Evolutionary conservation across 164 flowering plant species (phyloP).

Genomic region (Cinnamomum micranthum): DNA sequence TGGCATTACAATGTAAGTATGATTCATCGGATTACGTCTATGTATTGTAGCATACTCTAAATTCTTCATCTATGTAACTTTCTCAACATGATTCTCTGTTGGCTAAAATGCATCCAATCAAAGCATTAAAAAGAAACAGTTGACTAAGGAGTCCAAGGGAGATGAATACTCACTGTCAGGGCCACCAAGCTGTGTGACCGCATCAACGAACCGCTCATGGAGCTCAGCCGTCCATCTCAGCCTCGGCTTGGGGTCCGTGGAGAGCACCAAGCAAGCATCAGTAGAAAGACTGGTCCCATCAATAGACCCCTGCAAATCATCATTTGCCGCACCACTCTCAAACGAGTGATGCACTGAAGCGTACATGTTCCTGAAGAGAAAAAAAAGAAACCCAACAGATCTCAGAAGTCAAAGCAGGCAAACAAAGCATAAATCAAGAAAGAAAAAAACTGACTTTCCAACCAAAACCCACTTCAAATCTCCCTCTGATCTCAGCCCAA

Average conservation of each 20-base stretch:
- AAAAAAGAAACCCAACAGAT: no score
- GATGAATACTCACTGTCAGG: conserved; percentile 38
- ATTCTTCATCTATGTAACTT: no score
- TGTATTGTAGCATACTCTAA: neutral
- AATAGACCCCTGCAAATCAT: conserved; percentile 14
- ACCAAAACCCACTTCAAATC: no score
- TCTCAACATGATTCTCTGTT: neutral
- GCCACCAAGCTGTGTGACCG: conserved; percentile 53
- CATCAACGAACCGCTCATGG: conserved; percentile 50
- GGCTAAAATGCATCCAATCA: neutral
- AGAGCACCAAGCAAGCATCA: conserved; percentile 49
- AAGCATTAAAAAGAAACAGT: neutral
- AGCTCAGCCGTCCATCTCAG: conserved; percentile 56
- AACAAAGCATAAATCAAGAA: no score
- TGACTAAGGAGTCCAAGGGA: neutral
- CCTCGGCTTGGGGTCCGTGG: conserved; percentile 49
- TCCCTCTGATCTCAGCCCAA: no score
- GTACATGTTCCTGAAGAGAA: conserved; percentile 6
- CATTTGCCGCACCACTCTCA: conserved; percentile 6
- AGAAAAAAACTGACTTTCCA: no score
- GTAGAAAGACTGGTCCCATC: conserved; percentile 26
- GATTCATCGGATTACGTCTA: neutral
- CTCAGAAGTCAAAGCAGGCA: no score
- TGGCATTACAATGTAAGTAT: neutral
- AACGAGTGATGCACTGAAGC: conserved; percentile 6